Evolutionary conservation across 257 asterid genomes (phyloP).

Genomic region (Cruciata laevipes): DNA sequence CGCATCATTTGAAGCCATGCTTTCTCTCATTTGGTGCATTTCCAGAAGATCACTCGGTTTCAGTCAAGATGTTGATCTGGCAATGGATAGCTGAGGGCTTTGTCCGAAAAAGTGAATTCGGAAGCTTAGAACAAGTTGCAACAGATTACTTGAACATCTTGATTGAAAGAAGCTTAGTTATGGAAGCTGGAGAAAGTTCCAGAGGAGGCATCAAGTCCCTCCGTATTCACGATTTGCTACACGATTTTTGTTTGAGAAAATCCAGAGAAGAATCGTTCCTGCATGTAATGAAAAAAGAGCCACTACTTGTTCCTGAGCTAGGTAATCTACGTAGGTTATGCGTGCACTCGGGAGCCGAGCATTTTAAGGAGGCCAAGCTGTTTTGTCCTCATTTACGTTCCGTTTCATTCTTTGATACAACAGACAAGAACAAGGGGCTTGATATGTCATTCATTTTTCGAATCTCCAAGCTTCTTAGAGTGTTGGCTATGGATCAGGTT

Average conservation of each 20-base stretch:
- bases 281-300: not conserved
- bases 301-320: not conserved
- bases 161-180: not conserved
- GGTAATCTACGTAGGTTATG: not conserved
- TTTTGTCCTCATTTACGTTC: not conserved
- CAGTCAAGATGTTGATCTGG: not conserved
- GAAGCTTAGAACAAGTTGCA: not conserved
- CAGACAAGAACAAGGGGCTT: not conserved
- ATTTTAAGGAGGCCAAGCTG: not conserved
- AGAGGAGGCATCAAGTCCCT: not conserved
- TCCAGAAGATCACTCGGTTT: not conserved
- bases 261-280: not conserved
- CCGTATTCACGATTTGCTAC: not conserved
- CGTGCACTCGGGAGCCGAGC: not conserved
- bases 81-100: not conserved
- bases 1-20: not conserved
- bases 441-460: not conserved
- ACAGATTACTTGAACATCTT: not conserved
- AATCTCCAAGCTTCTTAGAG: slow-evolving; percentile 6
- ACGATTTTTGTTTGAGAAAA: not conserved
- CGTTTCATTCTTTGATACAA: not conserved
- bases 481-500: not conserved
- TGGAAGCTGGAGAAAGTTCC: not conserved
- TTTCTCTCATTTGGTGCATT: not conserved
- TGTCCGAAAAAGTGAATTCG: not conserved